Evolutionary conservation across 2,329 filamentous ascomycete species (phyloP).

Genomic region (Sporothrix dimorphospora): DNA sequence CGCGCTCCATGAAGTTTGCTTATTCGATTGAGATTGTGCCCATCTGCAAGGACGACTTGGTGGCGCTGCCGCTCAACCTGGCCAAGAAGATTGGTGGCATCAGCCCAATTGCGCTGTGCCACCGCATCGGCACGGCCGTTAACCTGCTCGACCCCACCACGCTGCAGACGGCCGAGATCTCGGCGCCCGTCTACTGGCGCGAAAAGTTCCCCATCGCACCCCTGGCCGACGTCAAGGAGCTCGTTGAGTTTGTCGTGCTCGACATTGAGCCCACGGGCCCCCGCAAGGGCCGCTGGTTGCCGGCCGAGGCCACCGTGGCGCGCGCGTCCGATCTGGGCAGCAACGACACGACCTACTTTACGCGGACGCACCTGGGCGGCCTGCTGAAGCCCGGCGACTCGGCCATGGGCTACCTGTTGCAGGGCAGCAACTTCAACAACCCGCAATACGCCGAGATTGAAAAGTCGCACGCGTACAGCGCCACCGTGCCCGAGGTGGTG

Average conservation of each 20-base stretch:
- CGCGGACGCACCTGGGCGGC: slow-evolving; percentile 84
- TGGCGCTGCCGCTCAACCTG: slow-evolving; percentile 87
- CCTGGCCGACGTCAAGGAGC: slow-evolving; percentile 79
- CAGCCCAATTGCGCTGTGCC: slow-evolving; percentile 80
- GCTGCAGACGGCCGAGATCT: slow-evolving; percentile 86
- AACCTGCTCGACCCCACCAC: slow-evolving; percentile 90
- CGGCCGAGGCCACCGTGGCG: slow-evolving; percentile 87
- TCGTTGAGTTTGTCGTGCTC: slow-evolving; percentile 92
- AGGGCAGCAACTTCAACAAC: slow-evolving; percentile 92
- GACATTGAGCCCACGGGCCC: slow-evolving; percentile 83
- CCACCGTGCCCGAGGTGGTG: slow-evolving; percentile 85
- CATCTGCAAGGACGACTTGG: slow-evolving; percentile 95
- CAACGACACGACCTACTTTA: slow-evolving; percentile 88
- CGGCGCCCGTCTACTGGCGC: slow-evolving; percentile 84
- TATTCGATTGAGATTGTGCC: slow-evolving; percentile 89
- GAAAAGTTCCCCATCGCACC: slow-evolving; percentile 71
- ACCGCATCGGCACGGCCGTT: slow-evolving; percentile 84
- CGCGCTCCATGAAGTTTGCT: slow-evolving; percentile 92
- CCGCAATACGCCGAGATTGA: slow-evolving; percentile 82
- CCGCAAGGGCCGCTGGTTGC: slow-evolving; percentile 77
- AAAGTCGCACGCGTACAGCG: slow-evolving; percentile 72
- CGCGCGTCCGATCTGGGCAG: slow-evolving; percentile 82
- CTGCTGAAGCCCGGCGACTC: slow-evolving; percentile 88
- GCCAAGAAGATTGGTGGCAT: slow-evolving; percentile 90
- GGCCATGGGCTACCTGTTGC: slow-evolving; percentile 90